Evolutionary conservation across 305 asterid species (phyloP).

Genomic region (Ilex paraguariensis): DNA sequence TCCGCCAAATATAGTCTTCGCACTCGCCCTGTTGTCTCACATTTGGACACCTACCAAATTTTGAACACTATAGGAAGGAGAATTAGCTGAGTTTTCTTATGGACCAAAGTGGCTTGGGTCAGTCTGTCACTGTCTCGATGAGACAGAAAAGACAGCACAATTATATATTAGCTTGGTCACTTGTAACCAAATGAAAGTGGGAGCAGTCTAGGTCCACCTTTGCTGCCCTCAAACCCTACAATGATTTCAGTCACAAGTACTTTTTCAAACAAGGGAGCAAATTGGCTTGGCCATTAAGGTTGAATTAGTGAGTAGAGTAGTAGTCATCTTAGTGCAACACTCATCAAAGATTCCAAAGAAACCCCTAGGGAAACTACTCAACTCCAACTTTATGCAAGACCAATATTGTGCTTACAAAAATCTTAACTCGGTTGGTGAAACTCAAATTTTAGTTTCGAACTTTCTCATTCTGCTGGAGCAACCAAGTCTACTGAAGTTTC

Average conservation of each 20-base stretch:
- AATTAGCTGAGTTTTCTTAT: background rate
- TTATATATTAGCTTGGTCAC: slow-evolving; percentile 10
- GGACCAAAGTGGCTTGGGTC: slow-evolving; percentile 1
- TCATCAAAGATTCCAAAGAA: slow-evolving; percentile 10
- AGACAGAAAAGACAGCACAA: slow-evolving; percentile 32
- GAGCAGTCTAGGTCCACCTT: slow-evolving; percentile 34
- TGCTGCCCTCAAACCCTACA: slow-evolving; percentile 38
- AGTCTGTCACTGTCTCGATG: slow-evolving; percentile 3
- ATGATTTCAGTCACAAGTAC: slow-evolving; percentile 16
- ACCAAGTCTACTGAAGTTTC: background rate
- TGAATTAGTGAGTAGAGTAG: slow-evolving; percentile 1
- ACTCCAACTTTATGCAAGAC: background rate
- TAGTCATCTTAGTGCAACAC: slow-evolving; percentile 8
- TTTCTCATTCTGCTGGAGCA: background rate
- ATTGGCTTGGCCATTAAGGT: slow-evolving; percentile 19
- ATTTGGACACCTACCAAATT: background rate
- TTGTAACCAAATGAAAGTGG: slow-evolving; percentile 26
- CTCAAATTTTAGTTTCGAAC: background rate
- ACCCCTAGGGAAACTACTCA: background rate
- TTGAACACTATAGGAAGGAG: background rate
- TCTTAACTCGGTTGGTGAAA: background rate
- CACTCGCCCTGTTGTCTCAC: background rate
- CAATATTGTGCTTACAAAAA: background rate
- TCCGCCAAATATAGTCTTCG: background rate
- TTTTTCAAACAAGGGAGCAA: slow-evolving; percentile 8